Base-by-base conservation (phyloP, 345 rosid species). In the Eucalyptus regnans region DNA sequence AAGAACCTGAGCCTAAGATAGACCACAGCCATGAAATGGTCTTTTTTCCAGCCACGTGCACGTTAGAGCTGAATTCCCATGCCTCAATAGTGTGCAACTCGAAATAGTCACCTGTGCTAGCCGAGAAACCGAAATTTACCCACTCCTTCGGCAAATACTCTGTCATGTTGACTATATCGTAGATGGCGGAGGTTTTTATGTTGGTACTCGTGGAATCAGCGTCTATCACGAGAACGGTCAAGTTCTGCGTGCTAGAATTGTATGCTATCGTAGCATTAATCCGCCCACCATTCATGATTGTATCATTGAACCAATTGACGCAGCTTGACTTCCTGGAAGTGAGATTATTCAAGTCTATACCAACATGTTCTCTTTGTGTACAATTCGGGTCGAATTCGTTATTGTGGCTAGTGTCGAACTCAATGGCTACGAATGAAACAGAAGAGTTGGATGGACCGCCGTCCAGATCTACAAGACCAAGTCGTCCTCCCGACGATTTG, bases 251-350 rank as follows among this genome's bases (percentile, higher is more conserved):
- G 2, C 23, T 68, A 68, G 80, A 68, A 68, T 68, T 68, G 44
- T 68, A 68, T 2, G 23, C 5, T 3, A 68, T 68, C 4, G 44
- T 8, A 31, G 12, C 44, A 3, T 4, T 31, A 5, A 68, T 68
- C 44, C 0, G 23, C 7, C 80, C 80, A 16, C 25, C 23, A 8
- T 5, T 31, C 44, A 68, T 8, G 43, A 68, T 68, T 31, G 33
- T 68, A 33, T 68, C 43, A 0, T 16, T 1, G 4, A 3, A 4
- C 80, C 44, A 68, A 68, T 68, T 4, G 12, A 68, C 25, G 7
- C 43, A 68, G 1, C 0, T n/a, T 2, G 1, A 31, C 0, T 3
- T 51, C 0, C 0, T 7, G 23, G 79, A 66, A 4, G 0, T 4
- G 23, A 66, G 2, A 16, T 4, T 1, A 66, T 66, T 31, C 43